Evolutionary conservation across 2,329 filamentous ascomycete species (phyloP), one percentile per base, ranked within the genome.

Genomic region (Neonectria sp.): DNA sequence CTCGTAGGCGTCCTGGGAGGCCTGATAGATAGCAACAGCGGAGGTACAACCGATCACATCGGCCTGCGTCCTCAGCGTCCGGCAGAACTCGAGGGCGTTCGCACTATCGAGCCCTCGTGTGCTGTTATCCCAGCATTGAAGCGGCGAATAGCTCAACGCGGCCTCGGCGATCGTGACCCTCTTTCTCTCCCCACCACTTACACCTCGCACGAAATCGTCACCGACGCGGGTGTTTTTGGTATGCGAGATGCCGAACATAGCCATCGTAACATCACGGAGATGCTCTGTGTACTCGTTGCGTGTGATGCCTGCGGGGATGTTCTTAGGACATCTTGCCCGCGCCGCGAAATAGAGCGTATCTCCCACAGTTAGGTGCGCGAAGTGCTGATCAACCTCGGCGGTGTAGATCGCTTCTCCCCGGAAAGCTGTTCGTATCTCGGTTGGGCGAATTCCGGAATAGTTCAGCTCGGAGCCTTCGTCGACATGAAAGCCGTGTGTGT

Each of bases 321-420:
- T 76, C 43, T 86, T 86, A 1, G 91, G 90, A 35, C 89, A 86
- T 58, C 90, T 86, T 5, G 92, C 91, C 29, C 87, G 84, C 7
- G 92, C 91, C 17, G 92, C 92, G 69, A 94, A 94, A 60, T 88
- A 89, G 24, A 94, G 83, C 0, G 92, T 95, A 72, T 94, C 90
- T 62, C 91, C 92, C 21, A 94, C 92, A 6, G 88, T 90, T 72
- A 95, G 82, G 80, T 90, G 87, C 11, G 92, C 91, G 74, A 94
- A 94, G 79, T 94, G 92, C 6, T 91, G 90, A 76, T 95, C 93
- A 40, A 92, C 91, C 79, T 95, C 93, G 63, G 92, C 92, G 0
- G 91, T 94, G 81, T 95, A 95, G 78, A 95, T 94, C 63, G 91
- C 92, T 80, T 95, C 93, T 65, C 93, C 93, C 27, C 92, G 89